These are phyloP conservation scores for Geopyxis carbonaria DNA, from an alignment of 495 filamentous ascomycete genomes.

Conservation along the genomic window DNA sequence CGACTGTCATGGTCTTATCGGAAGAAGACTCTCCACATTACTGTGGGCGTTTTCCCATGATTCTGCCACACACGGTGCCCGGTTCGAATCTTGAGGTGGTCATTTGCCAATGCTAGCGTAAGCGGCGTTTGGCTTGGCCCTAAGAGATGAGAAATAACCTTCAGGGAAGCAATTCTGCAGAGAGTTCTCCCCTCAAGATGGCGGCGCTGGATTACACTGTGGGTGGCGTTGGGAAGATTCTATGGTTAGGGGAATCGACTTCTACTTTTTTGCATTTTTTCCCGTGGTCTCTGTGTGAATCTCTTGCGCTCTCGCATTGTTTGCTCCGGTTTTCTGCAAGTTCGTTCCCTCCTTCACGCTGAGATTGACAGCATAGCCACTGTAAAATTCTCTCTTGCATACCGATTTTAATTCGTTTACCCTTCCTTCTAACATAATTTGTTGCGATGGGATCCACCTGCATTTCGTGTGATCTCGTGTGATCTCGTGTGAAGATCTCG, in stretches of 20 bases:
- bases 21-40: not conserved
- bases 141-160: constrained; percentile 23
- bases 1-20: constrained; percentile 2
- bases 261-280: not conserved
- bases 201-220: constrained; percentile 21
- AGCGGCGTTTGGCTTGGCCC: constrained; percentile 15
- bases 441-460: too few species aligned
- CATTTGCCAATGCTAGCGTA: constrained; percentile 17
- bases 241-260: not conserved
- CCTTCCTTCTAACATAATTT: too few species aligned
- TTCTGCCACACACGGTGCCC: constrained; percentile 15
- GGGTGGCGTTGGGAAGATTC: not conserved
- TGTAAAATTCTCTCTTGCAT: too few species aligned
- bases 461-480: too few species aligned
- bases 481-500: too few species aligned
- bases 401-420: too few species aligned
- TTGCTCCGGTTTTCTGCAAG: too few species aligned
- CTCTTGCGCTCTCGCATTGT: too few species aligned
- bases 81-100: constrained; percentile 24
- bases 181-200: constrained; percentile 23
- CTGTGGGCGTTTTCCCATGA: not conserved
- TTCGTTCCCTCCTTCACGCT: too few species aligned
- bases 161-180: constrained; percentile 26
- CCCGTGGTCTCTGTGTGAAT: too few species aligned
- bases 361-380: too few species aligned